Base-by-base conservation (phyloP, 495 filamentous ascomycete species). In the Penicillium coprophilum region DNA sequence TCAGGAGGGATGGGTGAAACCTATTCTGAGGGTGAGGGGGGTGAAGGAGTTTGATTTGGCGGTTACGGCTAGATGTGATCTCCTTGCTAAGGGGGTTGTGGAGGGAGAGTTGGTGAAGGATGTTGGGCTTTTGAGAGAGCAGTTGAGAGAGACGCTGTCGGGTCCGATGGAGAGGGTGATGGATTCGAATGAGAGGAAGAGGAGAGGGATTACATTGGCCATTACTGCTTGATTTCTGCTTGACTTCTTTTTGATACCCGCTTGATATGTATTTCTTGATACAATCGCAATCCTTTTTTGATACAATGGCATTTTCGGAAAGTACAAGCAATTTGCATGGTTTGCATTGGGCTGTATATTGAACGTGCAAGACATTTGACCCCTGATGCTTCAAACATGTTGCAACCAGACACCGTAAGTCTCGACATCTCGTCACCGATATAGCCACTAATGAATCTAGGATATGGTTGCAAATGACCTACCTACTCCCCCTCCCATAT, bases 1-100 rank as follows among this genome's bases (percentile, higher is more conserved):
- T 19, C 34, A 31, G 7, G 68, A 73, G 50, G 59, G 53, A 12
- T 77, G 75, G 73, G 54, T 73, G 27, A 20, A 56, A 23, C 75
- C 75, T 0, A 43, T 77, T 55, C 38, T 75, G 8, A 34, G 50
- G 27, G 67, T 77, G 15, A 43, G 72, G 1, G 75, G 73, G 12
- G 44, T 77, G 46, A 38, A 44, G 7, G 34, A 5, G 15, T 75
- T 77, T 55, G 75, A 77, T 46, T 38, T 77, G 44, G 73, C 68
- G 5, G 68, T 77, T 48, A 75, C 71, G 21, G 75, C 66, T 7
- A 49, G 66, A 21, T 76, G 73, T 59, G 75, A 76, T 64, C 36
- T 51, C 21, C 53, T 45, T 7, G 67, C 69, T 1, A 68, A 62
- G 58, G 60, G 62, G 15, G 55, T 67, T 2, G 49, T 77, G 36